A percentile compares a stretch with the other conserved stretches of the same genome.
phyloP scores from a whole-genome alignment of 768 basidiomycete species.

The Filobasidium floriforme region DNA sequence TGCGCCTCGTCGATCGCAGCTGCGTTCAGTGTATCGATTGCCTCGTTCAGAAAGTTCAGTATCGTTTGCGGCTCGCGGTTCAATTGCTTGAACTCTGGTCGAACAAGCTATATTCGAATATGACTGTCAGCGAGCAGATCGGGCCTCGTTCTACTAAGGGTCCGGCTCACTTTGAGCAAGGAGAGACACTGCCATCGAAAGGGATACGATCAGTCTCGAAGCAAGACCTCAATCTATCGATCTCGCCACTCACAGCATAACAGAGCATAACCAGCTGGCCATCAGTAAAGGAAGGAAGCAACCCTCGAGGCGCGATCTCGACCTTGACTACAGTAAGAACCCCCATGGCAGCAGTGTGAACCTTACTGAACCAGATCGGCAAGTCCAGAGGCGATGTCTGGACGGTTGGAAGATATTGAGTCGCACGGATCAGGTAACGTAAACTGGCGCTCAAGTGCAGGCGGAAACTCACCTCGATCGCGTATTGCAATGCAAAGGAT shows the following conservation, averaged over 20 bases:
- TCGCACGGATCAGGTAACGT: background rate
- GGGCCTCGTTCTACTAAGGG: background rate
- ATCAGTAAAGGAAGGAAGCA: constrained; percentile 76
- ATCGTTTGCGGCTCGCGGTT: constrained; percentile 66
- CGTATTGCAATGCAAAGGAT: constrained; percentile 93
- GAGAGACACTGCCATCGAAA: constrained; percentile 50
- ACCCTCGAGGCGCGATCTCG: constrained; percentile 66
- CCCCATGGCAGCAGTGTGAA: constrained; percentile 48
- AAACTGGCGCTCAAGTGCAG: background rate
- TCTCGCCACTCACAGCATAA: constrained; percentile 60
- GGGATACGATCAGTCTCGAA: background rate
- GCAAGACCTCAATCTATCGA: background rate
- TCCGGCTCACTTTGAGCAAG: constrained; percentile 67
- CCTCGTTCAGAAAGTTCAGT: constrained; percentile 64
- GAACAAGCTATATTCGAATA: constrained; percentile 55
- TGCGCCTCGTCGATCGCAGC: constrained; percentile 72
- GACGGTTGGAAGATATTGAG: background rate
- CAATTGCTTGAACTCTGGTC: constrained; percentile 72
- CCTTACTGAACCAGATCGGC: constrained; percentile 25
- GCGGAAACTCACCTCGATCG: constrained; percentile 57
- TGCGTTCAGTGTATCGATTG: constrained; percentile 69
- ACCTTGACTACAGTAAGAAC: constrained; percentile 55
- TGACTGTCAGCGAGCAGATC: background rate
- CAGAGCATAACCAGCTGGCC: constrained; percentile 82
- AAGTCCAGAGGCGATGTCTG: background rate